phyloP scores from a whole-genome alignment of 2,329 filamentous ascomycete genomes.

The Stenocarpella maydis region DNA sequence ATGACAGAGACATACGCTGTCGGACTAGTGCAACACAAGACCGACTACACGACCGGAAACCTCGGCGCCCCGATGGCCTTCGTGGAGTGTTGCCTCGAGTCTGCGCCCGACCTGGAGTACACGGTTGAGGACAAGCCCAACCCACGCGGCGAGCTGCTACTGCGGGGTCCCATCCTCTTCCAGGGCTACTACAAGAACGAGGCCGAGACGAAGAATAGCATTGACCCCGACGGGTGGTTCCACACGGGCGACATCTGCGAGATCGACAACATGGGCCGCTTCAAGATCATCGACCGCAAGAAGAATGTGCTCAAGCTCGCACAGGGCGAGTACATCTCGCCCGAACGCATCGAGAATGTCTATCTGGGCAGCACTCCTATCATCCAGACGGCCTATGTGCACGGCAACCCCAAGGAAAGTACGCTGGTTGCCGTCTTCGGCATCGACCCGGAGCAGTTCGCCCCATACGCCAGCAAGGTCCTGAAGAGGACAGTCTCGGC shows the following conservation, averaged over 20 bases:
- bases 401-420: slow-evolving; percentile 86
- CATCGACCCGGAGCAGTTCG: slow-evolving; percentile 84
- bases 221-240: slow-evolving; percentile 95
- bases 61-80: slow-evolving; percentile 77
- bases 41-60: slow-evolving; percentile 80
- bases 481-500: slow-evolving; percentile 71
- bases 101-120: slow-evolving; percentile 95
- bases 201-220: slow-evolving; percentile 82
- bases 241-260: slow-evolving; percentile 91
- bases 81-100: slow-evolving; percentile 81
- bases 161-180: slow-evolving; percentile 85
- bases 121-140: slow-evolving; percentile 84
- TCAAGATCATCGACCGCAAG: slow-evolving; percentile 93
- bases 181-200: slow-evolving; percentile 88
- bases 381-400: slow-evolving; percentile 83
- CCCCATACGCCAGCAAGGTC: slow-evolving; percentile 79
- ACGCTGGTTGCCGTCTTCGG: slow-evolving; percentile 88
- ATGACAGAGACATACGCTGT: slow-evolving; percentile 93
- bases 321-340: slow-evolving; percentile 97
- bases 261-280: slow-evolving; percentile 84
- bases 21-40: slow-evolving; percentile 71
- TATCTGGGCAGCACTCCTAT: slow-evolving; percentile 84
- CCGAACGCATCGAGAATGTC: slow-evolving; percentile 95
- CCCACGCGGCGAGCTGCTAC: slow-evolving; percentile 87
- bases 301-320: slow-evolving; percentile 99